Evolutionary conservation across 78 protist genomes (phyloP).

Genomic region (Speleostelium caveatum): DNA sequence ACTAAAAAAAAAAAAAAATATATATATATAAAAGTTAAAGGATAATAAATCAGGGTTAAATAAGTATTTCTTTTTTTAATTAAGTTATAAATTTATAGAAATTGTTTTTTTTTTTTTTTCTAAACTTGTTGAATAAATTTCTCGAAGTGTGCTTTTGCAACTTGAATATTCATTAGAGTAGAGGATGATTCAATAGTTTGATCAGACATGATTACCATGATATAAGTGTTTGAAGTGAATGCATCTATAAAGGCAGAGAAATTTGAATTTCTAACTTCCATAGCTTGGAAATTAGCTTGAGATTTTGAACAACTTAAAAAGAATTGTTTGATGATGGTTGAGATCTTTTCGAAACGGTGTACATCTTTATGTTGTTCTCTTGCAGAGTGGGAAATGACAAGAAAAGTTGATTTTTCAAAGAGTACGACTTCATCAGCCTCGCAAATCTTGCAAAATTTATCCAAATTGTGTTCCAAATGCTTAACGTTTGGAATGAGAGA

Average conservation of each 20-base stretch:
- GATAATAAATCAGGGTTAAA: too few species aligned
- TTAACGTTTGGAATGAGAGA: constrained; percentile 94
- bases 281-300: constrained; percentile 81
- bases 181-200: constrained; percentile 85
- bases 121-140: constrained; percentile 72
- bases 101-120: background rate
- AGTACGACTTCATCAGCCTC: constrained; percentile 97
- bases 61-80: too few species aligned
- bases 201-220: constrained; percentile 96
- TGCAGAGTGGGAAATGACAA: constrained; percentile 92
- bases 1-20: too few species aligned
- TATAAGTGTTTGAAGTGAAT: constrained; percentile 96
- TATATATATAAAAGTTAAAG: too few species aligned
- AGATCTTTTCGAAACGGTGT: constrained; percentile 95
- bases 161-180: constrained; percentile 77
- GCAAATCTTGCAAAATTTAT: constrained; percentile 90
- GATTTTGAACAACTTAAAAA: constrained; percentile 90
- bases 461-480: constrained; percentile 87
- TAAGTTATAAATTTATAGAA: too few species aligned
- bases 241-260: constrained; percentile 95
- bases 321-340: constrained; percentile 98
- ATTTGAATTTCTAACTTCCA: constrained; percentile 86
- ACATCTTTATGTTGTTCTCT: constrained; percentile 82
- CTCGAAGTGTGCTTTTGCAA: constrained; percentile 83
- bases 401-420: constrained; percentile 95